Base-by-base conservation (phyloP, 2,329 filamentous ascomycete genomes). In the Verticillium dahliae region DNA sequence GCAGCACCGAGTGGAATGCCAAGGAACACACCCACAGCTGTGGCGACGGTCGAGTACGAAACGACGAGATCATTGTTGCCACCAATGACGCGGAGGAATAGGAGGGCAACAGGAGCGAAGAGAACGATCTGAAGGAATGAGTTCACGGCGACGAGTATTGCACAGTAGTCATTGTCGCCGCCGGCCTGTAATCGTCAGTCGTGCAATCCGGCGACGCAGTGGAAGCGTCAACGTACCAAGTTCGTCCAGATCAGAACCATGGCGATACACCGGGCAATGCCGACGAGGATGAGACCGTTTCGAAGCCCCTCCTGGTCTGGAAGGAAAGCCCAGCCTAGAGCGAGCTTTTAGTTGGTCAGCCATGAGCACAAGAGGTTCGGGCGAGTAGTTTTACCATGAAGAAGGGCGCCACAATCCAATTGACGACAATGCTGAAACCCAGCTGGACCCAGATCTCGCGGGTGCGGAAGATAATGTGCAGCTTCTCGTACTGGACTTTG, bases 1-100 rank as follows among this genome's bases (percentile, higher is more conserved):
- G 92, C 92, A 0, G 90, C 91, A 1, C 80, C 91, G 0, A 97
- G 81, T 0, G 92, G 92, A 22, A 97, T 93, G 0, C 90, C 92
- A 1, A 97, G 81, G 69, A 96, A 97, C 1, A 92, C 90, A 0
- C 85, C 92, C 0, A 97, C 92, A 62, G 89, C 92, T 56, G 86
- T 88, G 11, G 93, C 91, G 1, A 92, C 90, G 0, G 83, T 81
- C 0, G 80, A 73, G 73, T 95, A 96, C 0, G 81, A 79, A 9
- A 83, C 67, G 33, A 73, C 69, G 55, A 35, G 33, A 9, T 78
- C 75, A 5, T 76, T 69, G 15, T 75, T 72, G 18, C 76, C 73
- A 67, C 86, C 83, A 67, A 96, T 89, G 56, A 94, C 75, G 45
- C 83, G 78, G 69, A 96, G 86, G 75, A 90, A 91, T 63, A 90